Conservation (phyloP, 1,139 yeast genomes). For the Taiozyma onychis region DNA sequence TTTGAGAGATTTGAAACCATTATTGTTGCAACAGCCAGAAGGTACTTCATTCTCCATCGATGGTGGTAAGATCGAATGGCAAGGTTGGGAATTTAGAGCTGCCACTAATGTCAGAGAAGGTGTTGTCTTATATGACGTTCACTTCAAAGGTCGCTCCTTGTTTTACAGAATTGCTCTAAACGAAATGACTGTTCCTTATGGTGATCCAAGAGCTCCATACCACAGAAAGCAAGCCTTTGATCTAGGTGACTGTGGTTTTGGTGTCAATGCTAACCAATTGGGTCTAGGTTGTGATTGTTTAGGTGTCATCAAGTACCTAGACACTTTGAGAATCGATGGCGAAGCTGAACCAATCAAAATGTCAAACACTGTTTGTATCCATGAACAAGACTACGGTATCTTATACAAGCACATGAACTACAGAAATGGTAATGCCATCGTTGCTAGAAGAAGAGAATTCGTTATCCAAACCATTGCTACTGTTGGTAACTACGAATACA, state of each 20-base stretch:
- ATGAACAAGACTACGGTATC: conserved; percentile 82
- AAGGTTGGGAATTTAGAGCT: conserved; percentile 84
- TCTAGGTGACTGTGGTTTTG: conserved; percentile 89
- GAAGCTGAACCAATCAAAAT: conserved; percentile 61
- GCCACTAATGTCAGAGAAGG: conserved; percentile 80
- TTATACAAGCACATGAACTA: conserved; percentile 81
- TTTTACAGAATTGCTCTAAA: conserved; percentile 75
- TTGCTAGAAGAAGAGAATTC: conserved; percentile 82
- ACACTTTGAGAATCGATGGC: conserved; percentile 54
- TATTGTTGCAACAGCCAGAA: conserved; percentile 74
- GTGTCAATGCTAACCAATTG: conserved; percentile 70
- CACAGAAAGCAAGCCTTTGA: conserved; percentile 93
- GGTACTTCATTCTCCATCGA: conserved; percentile 69
- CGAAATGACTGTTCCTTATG: conserved; percentile 92
- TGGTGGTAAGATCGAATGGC: conserved; percentile 72
- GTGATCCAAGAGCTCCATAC: conserved; percentile 85
- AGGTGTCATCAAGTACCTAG: conserved; percentile 79
- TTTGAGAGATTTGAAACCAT: conserved; percentile 65
- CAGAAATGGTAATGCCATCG: conserved; percentile 68
- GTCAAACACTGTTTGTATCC: conserved; percentile 81
- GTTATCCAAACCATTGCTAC: conserved; percentile 84
- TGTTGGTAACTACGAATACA: conserved; percentile 87
- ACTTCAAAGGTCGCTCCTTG: conserved; percentile 75
- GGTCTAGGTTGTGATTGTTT: conserved; percentile 85
- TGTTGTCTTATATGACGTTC: conserved; percentile 68